phyloP scores from a whole-genome alignment of 768 basidiomycete species.

The Cystofilobasidium capitatum region DNA sequence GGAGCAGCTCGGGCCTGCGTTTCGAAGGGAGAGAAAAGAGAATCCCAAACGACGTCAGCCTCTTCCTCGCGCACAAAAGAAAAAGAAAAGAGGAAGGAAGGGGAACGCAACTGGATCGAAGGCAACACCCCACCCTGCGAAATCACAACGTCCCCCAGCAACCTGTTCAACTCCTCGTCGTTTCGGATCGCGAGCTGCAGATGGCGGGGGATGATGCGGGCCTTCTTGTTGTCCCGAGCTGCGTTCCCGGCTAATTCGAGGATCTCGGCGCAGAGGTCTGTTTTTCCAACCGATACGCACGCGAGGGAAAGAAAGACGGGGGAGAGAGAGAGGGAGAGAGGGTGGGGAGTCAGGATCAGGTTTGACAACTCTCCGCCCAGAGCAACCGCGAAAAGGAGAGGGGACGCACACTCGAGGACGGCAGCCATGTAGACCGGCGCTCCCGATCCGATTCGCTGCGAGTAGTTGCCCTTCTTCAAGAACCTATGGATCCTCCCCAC shows the following conservation, averaged over 20 bases:
- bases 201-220: constrained; percentile 89
- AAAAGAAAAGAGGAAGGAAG: too few relatives aligned
- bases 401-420: not conserved
- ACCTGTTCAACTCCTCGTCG: constrained; percentile 63
- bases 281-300: too few relatives aligned
- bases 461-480: constrained; percentile 71
- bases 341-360: constrained; percentile 42
- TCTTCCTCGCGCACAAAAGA: too few relatives aligned
- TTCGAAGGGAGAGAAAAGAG: too few relatives aligned
- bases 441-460: constrained; percentile 78
- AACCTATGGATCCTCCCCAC: constrained; percentile 66
- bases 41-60: too few relatives aligned
- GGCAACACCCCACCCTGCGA: constrained; percentile 69
- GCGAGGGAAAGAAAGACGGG: constrained; percentile 31
- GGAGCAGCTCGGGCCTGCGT: too few relatives aligned
- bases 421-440: constrained; percentile 46
- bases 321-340: constrained; percentile 52
- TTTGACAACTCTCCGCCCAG: not conserved
- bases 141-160: constrained; percentile 79
- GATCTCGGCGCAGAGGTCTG: constrained; percentile 81
- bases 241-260: constrained; percentile 75
- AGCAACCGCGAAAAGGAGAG: not conserved
- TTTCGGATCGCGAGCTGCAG: constrained; percentile 85
- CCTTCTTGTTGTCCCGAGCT: constrained; percentile 80
- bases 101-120: too few relatives aligned